Evolutionary conservation across 164 flowering plant species (phyloP).

Genomic region (Annona cherimola): DNA sequence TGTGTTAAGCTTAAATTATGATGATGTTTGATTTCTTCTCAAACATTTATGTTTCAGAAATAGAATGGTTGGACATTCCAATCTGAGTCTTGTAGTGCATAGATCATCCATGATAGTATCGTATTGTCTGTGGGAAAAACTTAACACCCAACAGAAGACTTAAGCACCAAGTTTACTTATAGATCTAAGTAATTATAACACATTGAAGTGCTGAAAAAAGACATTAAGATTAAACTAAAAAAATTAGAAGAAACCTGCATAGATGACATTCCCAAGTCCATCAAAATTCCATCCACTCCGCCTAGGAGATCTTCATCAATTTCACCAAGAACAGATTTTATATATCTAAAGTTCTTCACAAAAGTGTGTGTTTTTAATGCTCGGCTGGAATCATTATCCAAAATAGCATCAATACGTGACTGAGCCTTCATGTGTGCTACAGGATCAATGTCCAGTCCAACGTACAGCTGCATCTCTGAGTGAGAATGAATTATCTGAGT

Average conservation of each 20-base stretch:
- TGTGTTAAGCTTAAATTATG: not conserved
- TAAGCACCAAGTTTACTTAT: not conserved
- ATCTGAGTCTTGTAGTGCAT: not conserved
- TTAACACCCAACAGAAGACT: not conserved
- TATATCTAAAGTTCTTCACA: constrained; percentile 53
- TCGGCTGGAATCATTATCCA: constrained; percentile 19
- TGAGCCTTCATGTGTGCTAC: constrained; percentile 61
- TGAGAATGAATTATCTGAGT: constrained; percentile 70
- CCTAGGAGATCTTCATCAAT: constrained; percentile 36
- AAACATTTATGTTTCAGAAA: not conserved
- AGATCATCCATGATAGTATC: not conserved
- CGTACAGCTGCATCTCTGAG: constrained; percentile 54
- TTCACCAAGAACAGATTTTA: constrained; percentile 49
- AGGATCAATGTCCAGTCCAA: constrained; percentile 94
- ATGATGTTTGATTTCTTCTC: not conserved
- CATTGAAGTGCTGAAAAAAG: not conserved
- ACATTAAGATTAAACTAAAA: not conserved
- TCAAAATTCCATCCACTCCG: constrained; percentile 81
- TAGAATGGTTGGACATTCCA: not conserved
- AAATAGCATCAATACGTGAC: constrained; percentile 30
- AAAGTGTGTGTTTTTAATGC: constrained; percentile 34
- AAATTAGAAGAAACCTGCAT: constrained; percentile 70
- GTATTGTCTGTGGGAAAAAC: not conserved
- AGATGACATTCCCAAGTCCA: constrained; percentile 99
- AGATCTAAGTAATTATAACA: not conserved